Evolutionary conservation across 352 stramenopile species (phyloP), one percentile per base, ranked within the genome.

Genomic region (Globisporangium nodosum): DNA sequence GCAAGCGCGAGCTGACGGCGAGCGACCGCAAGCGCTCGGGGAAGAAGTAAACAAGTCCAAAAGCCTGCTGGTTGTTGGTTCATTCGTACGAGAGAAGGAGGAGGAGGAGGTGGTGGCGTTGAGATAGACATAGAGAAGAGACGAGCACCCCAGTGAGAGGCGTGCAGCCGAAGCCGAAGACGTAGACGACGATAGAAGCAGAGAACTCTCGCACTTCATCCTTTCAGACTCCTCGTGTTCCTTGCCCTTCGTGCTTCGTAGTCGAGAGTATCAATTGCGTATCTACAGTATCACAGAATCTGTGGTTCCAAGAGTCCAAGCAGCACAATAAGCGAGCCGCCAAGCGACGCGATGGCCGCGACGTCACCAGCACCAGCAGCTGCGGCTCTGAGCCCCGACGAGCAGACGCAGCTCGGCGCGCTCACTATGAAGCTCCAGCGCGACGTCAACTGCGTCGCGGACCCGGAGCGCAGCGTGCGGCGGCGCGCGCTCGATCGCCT

Each of bases 401-500:
- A 89, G 31, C 75, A 82, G 57, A 64, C 64, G 53, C 57, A 74
- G 64, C 83, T 78, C 69, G 71, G 69, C 39, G 76, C 77, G 71
- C 66, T 90, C 53, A 50, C 73, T 21, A 92, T 92, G 79, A 87
- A 88, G 65, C 78, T 94, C 48, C 81, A 92, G 68, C 82, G 78
- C 40, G 85, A 94, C 58, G 63, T 94, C 52, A 94, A 94, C 63
- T 94, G 85, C 51, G 60, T 94, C 31, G 42, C 64, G 16, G 85
- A 92, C 50, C 68, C 85, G 3, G 79, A 92, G 49, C 85, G 85
- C 52, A 74, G 63, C 18, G 74, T 92, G 49, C 82, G 82, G 12
- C 84, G 84, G 15, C 82, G 82, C 37, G 84, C 82, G 18, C 71
- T 78, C 21, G 82, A 94, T 53, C 91, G 85, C 56, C 70, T 94